phyloP scores from a whole-genome alignment of 129 eudicot species.

The Cynara cardunculus region DNA sequence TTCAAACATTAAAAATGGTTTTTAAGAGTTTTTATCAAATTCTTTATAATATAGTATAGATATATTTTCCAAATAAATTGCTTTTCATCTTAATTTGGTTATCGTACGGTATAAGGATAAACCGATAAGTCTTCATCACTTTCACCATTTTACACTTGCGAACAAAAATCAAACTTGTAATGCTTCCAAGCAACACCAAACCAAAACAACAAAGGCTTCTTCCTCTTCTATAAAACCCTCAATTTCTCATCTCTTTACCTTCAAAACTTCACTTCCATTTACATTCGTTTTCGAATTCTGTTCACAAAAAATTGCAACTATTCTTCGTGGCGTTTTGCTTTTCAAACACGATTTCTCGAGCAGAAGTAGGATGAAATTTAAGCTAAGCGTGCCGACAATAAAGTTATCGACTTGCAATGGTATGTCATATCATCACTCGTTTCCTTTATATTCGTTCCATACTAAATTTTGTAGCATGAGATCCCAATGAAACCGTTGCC shows the following conservation, averaged over 20 bases:
- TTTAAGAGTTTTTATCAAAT: too few species aligned
- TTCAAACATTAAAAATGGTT: too few species aligned
- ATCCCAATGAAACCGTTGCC: background rate
- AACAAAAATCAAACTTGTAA: constrained; percentile 13
- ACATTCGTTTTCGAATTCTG: background rate
- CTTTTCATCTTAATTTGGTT: too few species aligned
- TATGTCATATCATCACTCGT: background rate
- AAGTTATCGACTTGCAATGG: constrained; percentile 17
- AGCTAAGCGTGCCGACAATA: background rate
- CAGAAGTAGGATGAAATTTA: constrained; percentile 23
- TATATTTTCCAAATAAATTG: too few species aligned
- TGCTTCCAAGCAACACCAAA: constrained; percentile 33
- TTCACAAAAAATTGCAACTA: background rate
- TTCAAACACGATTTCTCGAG: background rate
- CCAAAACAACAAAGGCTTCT: constrained; percentile 23
- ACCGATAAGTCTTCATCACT: constrained; percentile 26
- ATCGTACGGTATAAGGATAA: background rate
- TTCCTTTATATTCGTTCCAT: background rate
- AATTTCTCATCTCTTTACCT: constrained; percentile 1
- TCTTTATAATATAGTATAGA: too few species aligned
- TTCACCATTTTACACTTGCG: constrained; percentile 24
- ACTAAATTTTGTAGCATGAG: background rate
- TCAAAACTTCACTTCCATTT: background rate
- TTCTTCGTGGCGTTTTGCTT: background rate
- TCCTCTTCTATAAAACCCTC: constrained; percentile 16